Evolutionary conservation across 78 protist species (phyloP).

Genomic region (Reticulomyxa filosa): DNA sequence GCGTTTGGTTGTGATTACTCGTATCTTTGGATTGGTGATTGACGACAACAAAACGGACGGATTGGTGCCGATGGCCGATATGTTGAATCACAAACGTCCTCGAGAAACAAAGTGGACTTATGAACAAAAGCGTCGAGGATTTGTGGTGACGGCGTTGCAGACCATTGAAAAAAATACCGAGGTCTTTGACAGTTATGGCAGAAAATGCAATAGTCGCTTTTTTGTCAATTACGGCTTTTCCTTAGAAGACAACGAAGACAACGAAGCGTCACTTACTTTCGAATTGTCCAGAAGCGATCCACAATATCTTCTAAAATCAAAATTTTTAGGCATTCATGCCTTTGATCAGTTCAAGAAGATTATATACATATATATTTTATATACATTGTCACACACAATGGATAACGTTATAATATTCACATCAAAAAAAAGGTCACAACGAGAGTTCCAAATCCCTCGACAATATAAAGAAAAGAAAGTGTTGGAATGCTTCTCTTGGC

Average conservation of each 20-base stretch:
- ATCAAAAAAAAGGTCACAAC: background rate
- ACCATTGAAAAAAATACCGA: too few relatives aligned
- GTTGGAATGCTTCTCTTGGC: background rate
- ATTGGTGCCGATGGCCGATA: slow-evolving; percentile 1
- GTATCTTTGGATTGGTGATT: background rate
- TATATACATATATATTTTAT: too few relatives aligned
- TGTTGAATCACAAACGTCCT: background rate
- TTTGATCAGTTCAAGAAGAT: too few relatives aligned
- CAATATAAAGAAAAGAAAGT: background rate
- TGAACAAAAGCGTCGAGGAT: background rate
- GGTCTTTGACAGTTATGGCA: slow-evolving; percentile 9
- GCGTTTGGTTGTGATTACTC: background rate
- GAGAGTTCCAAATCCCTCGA: slow-evolving; percentile 3
- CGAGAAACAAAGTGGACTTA: background rate
- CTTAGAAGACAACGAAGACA: slow-evolving; percentile 5
- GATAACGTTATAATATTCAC: too few relatives aligned
- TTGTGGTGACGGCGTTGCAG: background rate
- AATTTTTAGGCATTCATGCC: too few relatives aligned
- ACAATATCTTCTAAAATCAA: too few relatives aligned
- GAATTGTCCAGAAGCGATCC: too few relatives aligned
- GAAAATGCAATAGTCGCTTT: slow-evolving; percentile 8
- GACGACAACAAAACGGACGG: slow-evolving; percentile 1
- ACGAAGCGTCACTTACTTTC: too few relatives aligned
- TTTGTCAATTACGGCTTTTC: slow-evolving; percentile 11
- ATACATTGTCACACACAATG: too few relatives aligned